These are phyloP conservation scores for Botryosphaeria dothidea DNA, from an alignment of 2,329 filamentous ascomycete genomes.

Conservation along the genomic window DNA sequence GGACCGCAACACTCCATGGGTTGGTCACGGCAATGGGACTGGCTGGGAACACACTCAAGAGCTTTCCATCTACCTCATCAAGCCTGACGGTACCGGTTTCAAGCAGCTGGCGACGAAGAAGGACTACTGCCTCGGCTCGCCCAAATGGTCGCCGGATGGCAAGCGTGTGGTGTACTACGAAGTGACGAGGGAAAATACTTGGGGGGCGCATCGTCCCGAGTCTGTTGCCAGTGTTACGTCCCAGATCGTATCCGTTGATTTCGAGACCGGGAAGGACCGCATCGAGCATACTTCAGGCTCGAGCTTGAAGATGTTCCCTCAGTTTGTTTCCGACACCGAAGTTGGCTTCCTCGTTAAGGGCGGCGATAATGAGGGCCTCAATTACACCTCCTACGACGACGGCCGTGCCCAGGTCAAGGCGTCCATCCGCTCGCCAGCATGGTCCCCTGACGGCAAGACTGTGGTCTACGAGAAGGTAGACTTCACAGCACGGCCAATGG, in stretches of 20 bases:
- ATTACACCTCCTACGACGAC: conserved; percentile 26
- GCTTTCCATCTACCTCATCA: conserved; percentile 43
- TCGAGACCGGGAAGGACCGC: conserved; percentile 40
- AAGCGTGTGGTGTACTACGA: conserved; percentile 35
- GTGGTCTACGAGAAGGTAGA: conserved; percentile 26
- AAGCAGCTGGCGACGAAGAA: conserved; percentile 35
- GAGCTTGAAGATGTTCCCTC: conserved; percentile 35
- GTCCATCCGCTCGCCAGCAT: conserved; percentile 25
- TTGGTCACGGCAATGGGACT: conserved; percentile 42
- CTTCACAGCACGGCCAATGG: conserved; percentile 35
- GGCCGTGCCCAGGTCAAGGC: conserved; percentile 8
- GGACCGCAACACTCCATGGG: conserved; percentile 45
- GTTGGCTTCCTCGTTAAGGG: conserved; percentile 32
- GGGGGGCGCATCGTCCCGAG: conserved; percentile 36
- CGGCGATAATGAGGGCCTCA: conserved; percentile 30
- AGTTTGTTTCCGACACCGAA: conserved; percentile 20
- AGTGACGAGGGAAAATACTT: conserved; percentile 42
- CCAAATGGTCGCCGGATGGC: conserved; percentile 32
- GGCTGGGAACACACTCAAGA: conserved; percentile 46
- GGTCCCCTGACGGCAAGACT: conserved; percentile 39
- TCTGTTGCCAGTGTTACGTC: conserved; percentile 29
- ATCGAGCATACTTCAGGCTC: conserved; percentile 30
- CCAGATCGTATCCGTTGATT: conserved; percentile 40
- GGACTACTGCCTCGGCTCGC: conserved; percentile 41
- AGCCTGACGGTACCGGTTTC: conserved; percentile 40